A percentile compares a stretch with the other conserved stretches of the same genome.
Evolutionary conservation across 2,329 filamentous ascomycete species (phyloP).

Genomic region (Calonectria pseudoturangicola): DNA sequence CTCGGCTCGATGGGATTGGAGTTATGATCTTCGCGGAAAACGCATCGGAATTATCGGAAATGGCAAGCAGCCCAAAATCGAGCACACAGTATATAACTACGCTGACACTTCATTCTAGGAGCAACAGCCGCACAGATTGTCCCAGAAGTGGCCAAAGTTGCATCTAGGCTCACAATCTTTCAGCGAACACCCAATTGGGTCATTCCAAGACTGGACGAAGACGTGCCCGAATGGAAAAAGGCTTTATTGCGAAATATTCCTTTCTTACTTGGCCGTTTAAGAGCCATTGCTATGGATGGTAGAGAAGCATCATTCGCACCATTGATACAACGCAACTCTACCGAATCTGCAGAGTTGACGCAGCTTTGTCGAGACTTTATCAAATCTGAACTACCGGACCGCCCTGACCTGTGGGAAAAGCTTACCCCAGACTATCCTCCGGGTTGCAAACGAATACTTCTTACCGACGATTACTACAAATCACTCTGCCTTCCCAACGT

Average conservation of each 20-base stretch:
- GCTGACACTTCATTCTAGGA: background rate
- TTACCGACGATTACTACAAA: slow-evolving; percentile 29
- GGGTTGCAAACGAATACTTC: slow-evolving; percentile 25
- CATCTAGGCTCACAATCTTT: slow-evolving; percentile 21
- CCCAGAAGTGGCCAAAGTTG: slow-evolving; percentile 26
- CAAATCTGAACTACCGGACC: slow-evolving; percentile 16
- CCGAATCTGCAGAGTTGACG: slow-evolving; percentile 9
- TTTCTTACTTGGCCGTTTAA: slow-evolving; percentile 9
- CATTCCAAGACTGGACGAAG: slow-evolving; percentile 24
- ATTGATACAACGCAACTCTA: slow-evolving; percentile 18
- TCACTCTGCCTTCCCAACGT: background rate
- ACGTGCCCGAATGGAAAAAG: slow-evolving; percentile 22
- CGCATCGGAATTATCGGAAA: slow-evolving; percentile 30
- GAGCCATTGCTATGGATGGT: slow-evolving; percentile 19
- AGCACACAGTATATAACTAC: background rate
- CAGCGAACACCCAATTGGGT: slow-evolving; percentile 32
- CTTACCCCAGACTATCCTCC: slow-evolving; percentile 25
- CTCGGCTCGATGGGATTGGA: slow-evolving; percentile 37
- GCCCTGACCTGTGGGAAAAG: slow-evolving; percentile 24
- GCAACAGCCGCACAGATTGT: slow-evolving; percentile 32
- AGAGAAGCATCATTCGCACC: slow-evolving; percentile 21
- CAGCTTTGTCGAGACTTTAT: slow-evolving; percentile 16
- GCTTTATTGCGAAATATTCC: slow-evolving; percentile 16
- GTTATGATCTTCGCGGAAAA: slow-evolving; percentile 31
- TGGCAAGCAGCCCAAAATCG: background rate